phyloP scores from a whole-genome alignment of 768 basidiomycete genomes.

The Astraeus odoratus region DNA sequence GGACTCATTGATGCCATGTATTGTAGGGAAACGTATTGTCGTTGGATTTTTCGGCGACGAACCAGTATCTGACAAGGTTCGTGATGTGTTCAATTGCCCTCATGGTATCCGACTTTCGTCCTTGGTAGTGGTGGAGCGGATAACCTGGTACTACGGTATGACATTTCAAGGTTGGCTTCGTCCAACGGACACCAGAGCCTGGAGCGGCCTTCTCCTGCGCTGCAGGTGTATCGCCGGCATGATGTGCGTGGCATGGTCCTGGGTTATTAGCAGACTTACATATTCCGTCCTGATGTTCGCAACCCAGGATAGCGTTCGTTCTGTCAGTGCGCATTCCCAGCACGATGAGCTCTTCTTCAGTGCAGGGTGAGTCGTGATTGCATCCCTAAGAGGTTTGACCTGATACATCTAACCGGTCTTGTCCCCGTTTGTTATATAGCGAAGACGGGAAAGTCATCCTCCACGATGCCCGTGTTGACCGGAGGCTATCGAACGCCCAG shows the following conservation, averaged over 20 bases:
- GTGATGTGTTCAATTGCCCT: conserved; percentile 21
- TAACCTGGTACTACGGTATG: conserved; percentile 45
- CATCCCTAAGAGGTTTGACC: not conserved
- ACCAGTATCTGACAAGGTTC: conserved; percentile 59
- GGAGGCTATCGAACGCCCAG: conserved; percentile 33
- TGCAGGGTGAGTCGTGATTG: conserved; percentile 43
- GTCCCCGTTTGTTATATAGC: conserved; percentile 27
- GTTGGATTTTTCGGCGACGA: conserved; percentile 62
- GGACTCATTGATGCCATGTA: not conserved
- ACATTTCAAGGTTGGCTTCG: conserved; percentile 33
- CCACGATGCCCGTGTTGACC: conserved; percentile 48
- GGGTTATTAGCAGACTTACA: conserved; percentile 4
- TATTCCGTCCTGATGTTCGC: not conserved
- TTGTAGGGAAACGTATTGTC: conserved; percentile 63
- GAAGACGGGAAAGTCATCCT: conserved; percentile 65
- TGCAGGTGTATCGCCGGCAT: conserved; percentile 26
- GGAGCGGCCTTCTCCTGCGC: conserved; percentile 10
- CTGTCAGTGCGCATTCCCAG: conserved; percentile 56
- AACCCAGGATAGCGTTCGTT: conserved; percentile 58
- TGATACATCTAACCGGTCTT: conserved; percentile 11
- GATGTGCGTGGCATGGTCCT: conserved; percentile 17
- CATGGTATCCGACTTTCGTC: not conserved
- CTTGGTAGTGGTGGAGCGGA: conserved; percentile 48
- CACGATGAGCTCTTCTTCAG: conserved; percentile 65
- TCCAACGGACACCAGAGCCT: conserved; percentile 3